Evolutionary conservation across 2,329 filamentous ascomycete genomes (phyloP).

Genomic region (Coleophoma cylindrospora): DNA sequence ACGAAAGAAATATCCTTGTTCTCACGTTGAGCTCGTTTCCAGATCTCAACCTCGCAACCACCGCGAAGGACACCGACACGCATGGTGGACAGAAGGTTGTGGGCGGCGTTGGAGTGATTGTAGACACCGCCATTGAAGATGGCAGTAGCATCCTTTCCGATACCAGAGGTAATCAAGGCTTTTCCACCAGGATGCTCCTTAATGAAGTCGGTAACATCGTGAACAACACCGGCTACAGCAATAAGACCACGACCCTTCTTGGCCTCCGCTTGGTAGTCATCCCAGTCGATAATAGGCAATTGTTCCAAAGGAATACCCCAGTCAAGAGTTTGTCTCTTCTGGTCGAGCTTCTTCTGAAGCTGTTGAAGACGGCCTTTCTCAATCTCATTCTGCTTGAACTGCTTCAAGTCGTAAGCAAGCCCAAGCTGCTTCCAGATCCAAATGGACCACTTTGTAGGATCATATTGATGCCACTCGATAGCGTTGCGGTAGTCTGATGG

Average conservation of each 20-base stretch:
- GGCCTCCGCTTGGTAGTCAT: conserved; percentile 73
- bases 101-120: conserved; percentile 82
- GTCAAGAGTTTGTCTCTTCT: conserved; percentile 76
- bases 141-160: conserved; percentile 84
- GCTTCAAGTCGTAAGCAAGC: conserved; percentile 81
- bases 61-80: conserved; percentile 81
- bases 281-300: conserved; percentile 81
- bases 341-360: conserved; percentile 87
- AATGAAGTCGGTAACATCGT: conserved; percentile 81
- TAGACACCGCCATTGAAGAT: conserved; percentile 93
- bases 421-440: conserved; percentile 80
- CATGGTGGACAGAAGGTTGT: conserved; percentile 87
- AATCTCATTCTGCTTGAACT: conserved; percentile 88
- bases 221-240: conserved; percentile 77
- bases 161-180: conserved; percentile 74
- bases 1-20: conserved; percentile 78
- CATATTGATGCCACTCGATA: conserved; percentile 87
- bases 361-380: conserved; percentile 89
- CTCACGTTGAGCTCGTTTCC: conserved; percentile 81
- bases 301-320: conserved; percentile 84
- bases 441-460: conserved; percentile 88
- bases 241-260: conserved; percentile 75
- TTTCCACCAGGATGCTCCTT: conserved; percentile 88
- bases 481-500: conserved; percentile 91
- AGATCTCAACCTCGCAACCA: conserved; percentile 86